Base-by-base conservation (phyloP, 768 basidiomycete genomes). In the Pholiota conissans region DNA sequence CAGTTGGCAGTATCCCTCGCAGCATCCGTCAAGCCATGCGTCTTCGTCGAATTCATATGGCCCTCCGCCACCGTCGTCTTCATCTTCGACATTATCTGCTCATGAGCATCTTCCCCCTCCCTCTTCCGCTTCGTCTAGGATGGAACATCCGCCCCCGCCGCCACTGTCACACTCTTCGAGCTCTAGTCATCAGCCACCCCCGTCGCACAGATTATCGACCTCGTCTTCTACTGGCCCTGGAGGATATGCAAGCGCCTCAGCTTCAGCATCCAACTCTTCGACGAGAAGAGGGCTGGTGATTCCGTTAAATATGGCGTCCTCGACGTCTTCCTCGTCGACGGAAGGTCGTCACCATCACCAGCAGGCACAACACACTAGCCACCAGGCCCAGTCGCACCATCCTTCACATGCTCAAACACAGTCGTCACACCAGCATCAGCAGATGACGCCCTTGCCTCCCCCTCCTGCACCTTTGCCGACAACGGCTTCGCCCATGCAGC, bases 401-500 rank as follows among this genome's bases (percentile, higher is more conserved):
- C 52, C 57, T 11, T 37, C 45, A 24, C 52, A 53, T 18, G 28
- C 47, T 26, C 50, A 51, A n/a, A 35, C 55, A 16, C 52, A 39
- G 10, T 52, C 57, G 16, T 54, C 51, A 16, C 46, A 53, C 27
- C 51, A 62, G 24, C 57, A 55, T 18, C 58, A 49, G 22, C 55
- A 57, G 46, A 51, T 59, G 52, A 59, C 64, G 14, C 64, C 64
- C 9, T 49, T 62, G 26, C 59, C 64, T 5, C 58, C 60, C 6
- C 60, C 63, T 16, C 40, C 60, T 26, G 56, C 63, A 9, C 57
- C 59, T 2, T 49, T 65, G 22, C 64, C 64, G 27, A 65, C 64
- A 24, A 65, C 64, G 13, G 65, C 68, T 18, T 59, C 68, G 10
- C 64, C 68, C n/a, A 63, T 65, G 61, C 65, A 64, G 51, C 60